Evolutionary conservation across 305 asterid species (phyloP).

Genomic region (Fraxinus xanthoxyloides): DNA sequence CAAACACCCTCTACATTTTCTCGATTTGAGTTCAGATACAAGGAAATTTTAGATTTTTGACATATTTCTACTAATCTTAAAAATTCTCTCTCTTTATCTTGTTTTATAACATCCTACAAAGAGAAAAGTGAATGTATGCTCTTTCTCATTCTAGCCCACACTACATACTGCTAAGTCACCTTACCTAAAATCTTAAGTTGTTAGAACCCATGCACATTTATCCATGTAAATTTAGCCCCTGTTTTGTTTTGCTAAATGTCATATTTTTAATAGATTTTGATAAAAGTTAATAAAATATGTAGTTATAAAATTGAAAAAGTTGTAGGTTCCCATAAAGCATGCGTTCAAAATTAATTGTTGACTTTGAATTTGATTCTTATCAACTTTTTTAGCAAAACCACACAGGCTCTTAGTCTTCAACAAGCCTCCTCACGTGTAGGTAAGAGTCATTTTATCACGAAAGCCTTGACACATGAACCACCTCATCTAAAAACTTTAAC

Average conservation of each 20-base stretch:
- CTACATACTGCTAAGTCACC: background rate
- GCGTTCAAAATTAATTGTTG: background rate
- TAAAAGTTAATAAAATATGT: background rate
- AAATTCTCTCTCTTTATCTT: background rate
- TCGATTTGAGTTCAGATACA: background rate
- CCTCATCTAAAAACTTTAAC: background rate
- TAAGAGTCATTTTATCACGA: background rate
- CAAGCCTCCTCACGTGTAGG: background rate
- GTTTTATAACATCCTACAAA: background rate
- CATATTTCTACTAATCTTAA: background rate
- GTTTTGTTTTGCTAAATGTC: background rate
- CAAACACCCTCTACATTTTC: no score
- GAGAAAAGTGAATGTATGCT: background rate
- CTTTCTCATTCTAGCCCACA: background rate
- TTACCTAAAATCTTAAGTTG: background rate
- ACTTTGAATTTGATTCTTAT: background rate
- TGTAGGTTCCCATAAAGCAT: background rate
- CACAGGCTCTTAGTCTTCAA: background rate
- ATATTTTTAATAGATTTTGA: background rate
- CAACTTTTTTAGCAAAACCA: background rate
- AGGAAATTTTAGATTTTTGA: background rate
- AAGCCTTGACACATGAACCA: background rate
- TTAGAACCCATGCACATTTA: background rate
- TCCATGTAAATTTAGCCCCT: background rate
- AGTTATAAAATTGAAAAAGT: background rate